Conservation (phyloP, 176 grass and related monocot species). For the Oryza coarctata region DNA sequence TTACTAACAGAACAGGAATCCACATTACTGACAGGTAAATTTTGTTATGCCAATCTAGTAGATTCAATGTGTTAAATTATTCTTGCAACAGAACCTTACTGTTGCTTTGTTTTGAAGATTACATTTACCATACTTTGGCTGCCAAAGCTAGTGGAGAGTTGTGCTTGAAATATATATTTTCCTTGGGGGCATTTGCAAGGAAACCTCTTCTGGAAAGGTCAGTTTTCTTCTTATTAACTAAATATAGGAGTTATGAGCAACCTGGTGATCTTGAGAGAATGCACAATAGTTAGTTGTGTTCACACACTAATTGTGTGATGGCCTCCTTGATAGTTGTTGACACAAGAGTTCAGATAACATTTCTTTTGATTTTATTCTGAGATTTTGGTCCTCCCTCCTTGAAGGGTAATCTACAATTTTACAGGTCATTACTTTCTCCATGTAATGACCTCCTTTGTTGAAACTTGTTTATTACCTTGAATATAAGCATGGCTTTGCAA, state of each 20-base stretch:
- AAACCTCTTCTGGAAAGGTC: constrained; percentile 95
- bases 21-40: constrained; percentile 69
- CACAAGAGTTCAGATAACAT: background rate
- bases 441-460: background rate
- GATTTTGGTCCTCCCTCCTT: background rate
- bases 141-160: constrained; percentile 96
- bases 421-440: background rate
- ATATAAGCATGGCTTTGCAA: background rate
- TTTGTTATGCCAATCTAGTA: background rate
- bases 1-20: constrained; percentile 74
- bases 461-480: background rate
- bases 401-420: background rate
- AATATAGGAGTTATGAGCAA: background rate
- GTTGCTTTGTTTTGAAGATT: constrained; percentile 62
- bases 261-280: constrained; percentile 6
- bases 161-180: constrained; percentile 94
- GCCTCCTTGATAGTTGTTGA: background rate
- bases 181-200: constrained; percentile 87
- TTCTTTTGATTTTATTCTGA: background rate
- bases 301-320: background rate
- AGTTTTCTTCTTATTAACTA: constrained; percentile 27
- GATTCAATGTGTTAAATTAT: background rate
- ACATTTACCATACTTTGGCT: constrained; percentile 95
- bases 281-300: constrained; percentile 3
- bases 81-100: constrained; percentile 23